Conservation (phyloP, 1,284 basidiomycete species). For the Phaffia rhodozyma region DNA sequence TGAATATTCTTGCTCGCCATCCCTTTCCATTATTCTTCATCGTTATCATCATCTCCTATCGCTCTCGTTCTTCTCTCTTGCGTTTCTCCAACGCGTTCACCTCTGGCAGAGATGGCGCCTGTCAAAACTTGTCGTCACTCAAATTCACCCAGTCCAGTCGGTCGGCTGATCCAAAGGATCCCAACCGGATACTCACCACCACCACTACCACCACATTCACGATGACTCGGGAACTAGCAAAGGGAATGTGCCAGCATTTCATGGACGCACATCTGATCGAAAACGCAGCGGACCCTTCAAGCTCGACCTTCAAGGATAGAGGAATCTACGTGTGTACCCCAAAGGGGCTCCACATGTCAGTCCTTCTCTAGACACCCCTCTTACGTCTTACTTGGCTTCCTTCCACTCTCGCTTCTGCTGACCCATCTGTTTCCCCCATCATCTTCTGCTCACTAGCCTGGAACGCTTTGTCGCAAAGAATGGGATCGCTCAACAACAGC, state of each 20-base stretch:
- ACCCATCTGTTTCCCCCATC: background rate
- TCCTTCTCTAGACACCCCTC: background rate
- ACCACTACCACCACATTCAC: slow-evolving; percentile 99
- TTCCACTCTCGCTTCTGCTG: background rate
- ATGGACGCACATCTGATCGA: slow-evolving; percentile 97
- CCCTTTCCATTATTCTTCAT: background rate
- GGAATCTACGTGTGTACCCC: slow-evolving; percentile 92
- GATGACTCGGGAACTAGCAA: slow-evolving; percentile 98
- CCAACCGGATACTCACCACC: slow-evolving; percentile 90
- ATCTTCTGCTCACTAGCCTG: slow-evolving; percentile 36
- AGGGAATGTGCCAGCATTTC: slow-evolving; percentile 98
- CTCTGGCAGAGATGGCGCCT: slow-evolving; percentile 75
- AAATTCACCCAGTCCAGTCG: slow-evolving; percentile 99
- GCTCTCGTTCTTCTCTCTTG: background rate
- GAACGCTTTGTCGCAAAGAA: slow-evolving; percentile 99
- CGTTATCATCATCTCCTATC: background rate
- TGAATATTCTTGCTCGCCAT: background rate
- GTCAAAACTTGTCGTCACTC: slow-evolving; percentile 81
- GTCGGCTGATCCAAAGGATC: slow-evolving; percentile 92
- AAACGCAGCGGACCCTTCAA: slow-evolving; percentile 80
- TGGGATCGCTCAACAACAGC: slow-evolving; percentile 88
- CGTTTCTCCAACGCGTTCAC: background rate
- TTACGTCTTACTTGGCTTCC: background rate
- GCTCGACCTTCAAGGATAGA: slow-evolving; percentile 88
- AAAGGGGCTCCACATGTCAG: slow-evolving; percentile 84